Evolutionary conservation across 495 filamentous ascomycete species (phyloP).

Genomic region (Penicillium steckii): DNA sequence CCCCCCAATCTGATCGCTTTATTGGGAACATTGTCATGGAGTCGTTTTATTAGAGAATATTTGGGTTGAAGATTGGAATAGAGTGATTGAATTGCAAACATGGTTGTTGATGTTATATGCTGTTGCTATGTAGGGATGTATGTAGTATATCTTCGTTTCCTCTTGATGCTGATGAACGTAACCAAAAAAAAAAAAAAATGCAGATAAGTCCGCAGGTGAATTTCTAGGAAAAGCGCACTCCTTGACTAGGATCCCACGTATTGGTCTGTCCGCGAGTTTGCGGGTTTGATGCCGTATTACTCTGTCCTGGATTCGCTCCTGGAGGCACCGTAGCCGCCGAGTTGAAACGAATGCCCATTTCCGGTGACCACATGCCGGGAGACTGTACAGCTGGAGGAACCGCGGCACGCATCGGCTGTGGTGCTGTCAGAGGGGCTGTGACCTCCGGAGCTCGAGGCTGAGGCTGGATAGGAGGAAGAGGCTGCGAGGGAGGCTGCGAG

Average conservation of each 20-base stretch:
- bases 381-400: constrained; percentile 53
- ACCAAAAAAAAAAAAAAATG: background rate
- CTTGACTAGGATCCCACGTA: constrained; percentile 62
- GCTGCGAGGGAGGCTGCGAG: constrained; percentile 26
- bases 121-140: background rate
- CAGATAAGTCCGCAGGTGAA: background rate
- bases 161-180: background rate
- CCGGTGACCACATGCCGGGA: constrained; percentile 72
- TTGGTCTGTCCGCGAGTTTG: constrained; percentile 14
- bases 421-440: constrained; percentile 49
- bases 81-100: background rate
- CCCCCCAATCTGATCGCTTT: background rate
- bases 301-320: constrained; percentile 13
- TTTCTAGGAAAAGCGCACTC: constrained; percentile 59
- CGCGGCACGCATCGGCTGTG: constrained; percentile 51
- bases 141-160: background rate
- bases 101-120: background rate
- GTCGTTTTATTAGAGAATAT: background rate
- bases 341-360: constrained; percentile 76
- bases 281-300: constrained; percentile 17
- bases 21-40: background rate
- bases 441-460: constrained; percentile 15
- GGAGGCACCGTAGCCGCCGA: constrained; percentile 20
- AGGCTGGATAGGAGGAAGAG: constrained; percentile 32
- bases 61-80: background rate